Base-by-base conservation (phyloP, 345 rosid species). In the Moricandia arvensis region DNA sequence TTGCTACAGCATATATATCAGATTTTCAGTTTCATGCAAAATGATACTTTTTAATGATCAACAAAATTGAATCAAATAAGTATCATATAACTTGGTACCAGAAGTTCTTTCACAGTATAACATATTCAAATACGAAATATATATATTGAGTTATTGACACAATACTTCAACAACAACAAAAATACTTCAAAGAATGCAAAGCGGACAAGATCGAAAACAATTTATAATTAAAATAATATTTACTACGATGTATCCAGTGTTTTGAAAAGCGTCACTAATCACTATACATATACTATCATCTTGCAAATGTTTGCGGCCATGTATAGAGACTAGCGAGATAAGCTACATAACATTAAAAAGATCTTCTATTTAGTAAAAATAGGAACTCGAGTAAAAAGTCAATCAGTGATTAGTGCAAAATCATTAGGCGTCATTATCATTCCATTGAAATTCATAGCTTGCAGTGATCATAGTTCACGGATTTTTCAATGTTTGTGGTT, bases 241-340 rank as follows among this genome's bases (percentile, higher is more conserved):
- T 24, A 34, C 26, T 37, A 73, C 58, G 65, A 43, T 38, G 0
- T 66, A 34, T 43, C 57, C 66, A 57, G 59, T 57, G 15, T 21
- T 57, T 21, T 30, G 47, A 58, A 66, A 37, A 31, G 24, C 31
- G 16, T 74, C 72, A 74, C 66, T 74, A 54, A 11, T 74, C 72
- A 74, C 66, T 74, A 54, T 63, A 4, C 57, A 63, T 54, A 29
- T 12, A n/a, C n/a, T n/a, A 51, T 30, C 47, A 38, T 57, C 33
- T 55, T 29, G 49, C 47, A 30, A 58, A 17, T 65, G 35, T n/a
- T 74, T 30, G 31, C 38, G 4, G 7, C 16, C 6, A 51, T 17
- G 9, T 4, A 2, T 15, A 57, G 33, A 4, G 6, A 62, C 21
- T 26, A 24, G 3, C 4, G 13, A 61, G 33, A 30, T 11, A n/a